phyloP scores from a whole-genome alignment of 2,329 filamentous ascomycete species.

The Fusarium chuoi region DNA sequence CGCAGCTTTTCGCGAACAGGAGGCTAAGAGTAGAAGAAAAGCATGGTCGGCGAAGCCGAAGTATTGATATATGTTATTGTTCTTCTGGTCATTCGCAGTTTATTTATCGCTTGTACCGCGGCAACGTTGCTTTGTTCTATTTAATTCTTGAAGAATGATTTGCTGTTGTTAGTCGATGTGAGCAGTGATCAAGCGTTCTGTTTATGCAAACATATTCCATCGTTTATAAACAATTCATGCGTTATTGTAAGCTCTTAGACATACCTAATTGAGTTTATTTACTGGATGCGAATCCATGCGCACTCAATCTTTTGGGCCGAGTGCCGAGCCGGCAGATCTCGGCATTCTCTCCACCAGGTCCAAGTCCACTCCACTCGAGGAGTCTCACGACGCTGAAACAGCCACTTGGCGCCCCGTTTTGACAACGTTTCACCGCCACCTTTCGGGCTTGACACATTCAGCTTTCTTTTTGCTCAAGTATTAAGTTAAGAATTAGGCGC shows the following conservation, averaged over 20 bases:
- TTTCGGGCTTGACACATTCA: background rate
- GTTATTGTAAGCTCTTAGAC: background rate
- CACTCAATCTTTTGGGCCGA: background rate
- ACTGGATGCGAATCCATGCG: background rate
- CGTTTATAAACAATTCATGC: background rate
- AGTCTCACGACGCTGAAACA: background rate
- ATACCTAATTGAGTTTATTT: background rate
- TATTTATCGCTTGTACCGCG: accelerated
- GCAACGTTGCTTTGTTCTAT: accelerated
- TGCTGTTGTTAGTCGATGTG: background rate
- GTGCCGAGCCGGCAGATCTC: background rate
- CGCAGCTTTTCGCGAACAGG: background rate
- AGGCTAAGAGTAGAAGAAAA: background rate
- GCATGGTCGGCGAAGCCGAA: accelerated
- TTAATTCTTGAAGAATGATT: accelerated
- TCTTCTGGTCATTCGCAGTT: background rate
- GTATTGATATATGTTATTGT: accelerated
- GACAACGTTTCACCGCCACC: background rate
- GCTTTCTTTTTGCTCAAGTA: background rate
- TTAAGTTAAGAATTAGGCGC: background rate
- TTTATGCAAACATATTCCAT: background rate
- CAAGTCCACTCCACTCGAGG: background rate
- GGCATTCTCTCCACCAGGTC: background rate
- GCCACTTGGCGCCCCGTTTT: background rate
- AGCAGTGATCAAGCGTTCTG: background rate